Evolutionary conservation across 768 basidiomycete genomes (phyloP).

Genomic region (Mycena polygramma): DNA sequence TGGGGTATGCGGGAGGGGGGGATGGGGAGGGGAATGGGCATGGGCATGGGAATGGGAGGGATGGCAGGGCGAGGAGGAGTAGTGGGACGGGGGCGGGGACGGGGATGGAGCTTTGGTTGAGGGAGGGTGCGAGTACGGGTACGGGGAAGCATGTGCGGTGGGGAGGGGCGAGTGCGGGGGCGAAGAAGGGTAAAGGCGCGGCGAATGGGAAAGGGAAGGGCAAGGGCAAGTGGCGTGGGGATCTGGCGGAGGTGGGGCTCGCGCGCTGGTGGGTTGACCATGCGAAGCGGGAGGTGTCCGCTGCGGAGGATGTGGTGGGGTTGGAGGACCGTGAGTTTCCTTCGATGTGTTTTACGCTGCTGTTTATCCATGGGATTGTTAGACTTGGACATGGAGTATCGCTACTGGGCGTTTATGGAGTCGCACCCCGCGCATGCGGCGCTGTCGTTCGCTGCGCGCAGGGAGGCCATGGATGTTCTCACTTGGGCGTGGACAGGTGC

Average conservation of each 20-base stretch:
- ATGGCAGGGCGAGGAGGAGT: slow-evolving; percentile 19
- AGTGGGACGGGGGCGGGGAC: slow-evolving; percentile 51
- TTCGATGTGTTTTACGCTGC: too few relatives aligned
- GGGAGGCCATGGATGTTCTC: slow-evolving; percentile 81
- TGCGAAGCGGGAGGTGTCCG: slow-evolving; percentile 63
- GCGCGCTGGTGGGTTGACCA: slow-evolving; percentile 78
- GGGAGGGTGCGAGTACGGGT: slow-evolving; percentile 51
- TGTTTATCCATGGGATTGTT: slow-evolving; percentile 4
- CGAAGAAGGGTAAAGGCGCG: slow-evolving; percentile 24
- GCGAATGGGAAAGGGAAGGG: slow-evolving; percentile 39
- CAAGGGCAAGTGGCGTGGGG: slow-evolving; percentile 30
- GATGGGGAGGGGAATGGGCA: slow-evolving; percentile 41
- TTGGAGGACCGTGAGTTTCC: slow-evolving; percentile 65
- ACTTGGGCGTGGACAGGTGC: slow-evolving; percentile 86
- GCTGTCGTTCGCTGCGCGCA: slow-evolving; percentile 66
- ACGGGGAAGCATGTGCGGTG: slow-evolving; percentile 42
- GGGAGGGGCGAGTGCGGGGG: slow-evolving; percentile 51
- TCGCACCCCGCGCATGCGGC: slow-evolving; percentile 79
- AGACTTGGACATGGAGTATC: slow-evolving; percentile 83
- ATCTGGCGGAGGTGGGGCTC: slow-evolving; percentile 49
- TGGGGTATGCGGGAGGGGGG: slow-evolving; percentile 53
- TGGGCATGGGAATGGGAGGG: slow-evolving; percentile 42
- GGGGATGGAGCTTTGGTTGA: slow-evolving; percentile 75
- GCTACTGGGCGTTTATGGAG: slow-evolving; percentile 88
- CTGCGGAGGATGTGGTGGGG: slow-evolving; percentile 39